Percentiles rank a stretch among this genome's conserved stretches.
phyloP scores from a whole-genome alignment of 345 rosid species.

The Garcia nutans region DNA sequence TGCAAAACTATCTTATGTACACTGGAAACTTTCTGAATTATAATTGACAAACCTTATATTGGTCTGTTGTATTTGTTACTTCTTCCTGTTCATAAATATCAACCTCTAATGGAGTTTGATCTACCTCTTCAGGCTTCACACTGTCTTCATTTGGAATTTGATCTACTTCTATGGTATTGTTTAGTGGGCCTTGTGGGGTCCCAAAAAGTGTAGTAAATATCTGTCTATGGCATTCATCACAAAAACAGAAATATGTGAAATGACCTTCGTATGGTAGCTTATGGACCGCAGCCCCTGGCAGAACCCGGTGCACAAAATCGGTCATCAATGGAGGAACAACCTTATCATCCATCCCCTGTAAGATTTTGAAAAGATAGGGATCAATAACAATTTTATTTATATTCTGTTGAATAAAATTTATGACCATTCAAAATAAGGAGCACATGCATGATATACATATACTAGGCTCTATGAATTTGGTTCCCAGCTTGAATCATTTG shows the following conservation, averaged over 20 bases:
- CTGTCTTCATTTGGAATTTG: conserved; percentile 12
- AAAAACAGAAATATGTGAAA: conserved; percentile 57
- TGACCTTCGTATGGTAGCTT: conserved; percentile 75
- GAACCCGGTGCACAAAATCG: conserved; percentile 62
- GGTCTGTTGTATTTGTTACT: background rate
- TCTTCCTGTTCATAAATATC: conserved; percentile 15
- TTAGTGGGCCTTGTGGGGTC: conserved; percentile 54
- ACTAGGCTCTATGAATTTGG: background rate
- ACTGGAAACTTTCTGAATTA: conserved; percentile 6
- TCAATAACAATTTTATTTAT: too few relatives aligned
- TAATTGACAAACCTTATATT: background rate
- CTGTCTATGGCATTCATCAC: conserved; percentile 73
- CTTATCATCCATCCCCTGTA: conserved; percentile 67
- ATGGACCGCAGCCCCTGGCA: conserved; percentile 69
- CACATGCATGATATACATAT: background rate
- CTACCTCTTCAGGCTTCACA: conserved; percentile 6
- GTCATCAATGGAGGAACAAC: conserved; percentile 72
- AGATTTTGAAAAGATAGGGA: background rate
- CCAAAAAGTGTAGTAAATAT: conserved; percentile 64
- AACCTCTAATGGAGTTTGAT: background rate
- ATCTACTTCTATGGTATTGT: conserved; percentile 23
- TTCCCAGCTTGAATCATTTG: background rate
- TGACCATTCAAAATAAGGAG: conserved; percentile 10
- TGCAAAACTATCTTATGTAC: conserved; percentile 26
- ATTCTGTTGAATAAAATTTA: background rate